phyloP scores from a whole-genome alignment of 106 monocot genomes.

The Acorus gramineus region DNA sequence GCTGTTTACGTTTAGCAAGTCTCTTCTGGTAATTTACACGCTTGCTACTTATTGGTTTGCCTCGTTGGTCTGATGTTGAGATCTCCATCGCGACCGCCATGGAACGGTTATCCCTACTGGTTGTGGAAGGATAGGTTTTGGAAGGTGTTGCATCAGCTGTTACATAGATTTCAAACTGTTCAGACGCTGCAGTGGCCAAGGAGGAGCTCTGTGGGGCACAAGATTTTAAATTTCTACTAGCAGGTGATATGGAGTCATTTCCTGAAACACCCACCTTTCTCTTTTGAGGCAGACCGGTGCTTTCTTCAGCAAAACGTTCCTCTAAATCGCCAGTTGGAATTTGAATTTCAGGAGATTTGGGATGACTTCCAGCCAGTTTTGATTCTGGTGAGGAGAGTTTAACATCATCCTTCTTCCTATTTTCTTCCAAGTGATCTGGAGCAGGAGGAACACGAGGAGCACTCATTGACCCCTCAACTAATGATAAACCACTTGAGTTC shows the following conservation, averaged over 20 bases:
- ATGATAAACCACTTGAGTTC: slow-evolving; percentile 15
- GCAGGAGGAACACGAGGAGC: neutral
- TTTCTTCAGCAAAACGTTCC: neutral
- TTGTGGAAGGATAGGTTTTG: neutral
- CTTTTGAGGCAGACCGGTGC: slow-evolving; percentile 15
- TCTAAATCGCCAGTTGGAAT: slow-evolving; percentile 1
- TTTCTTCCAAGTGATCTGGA: neutral
- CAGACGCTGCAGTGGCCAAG: neutral
- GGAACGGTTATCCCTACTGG: neutral
- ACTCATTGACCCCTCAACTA: slow-evolving; percentile 6
- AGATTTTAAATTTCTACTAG: slow-evolving; percentile 3
- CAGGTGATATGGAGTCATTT: slow-evolving; percentile 7
- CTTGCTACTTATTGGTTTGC: slow-evolving; percentile 6
- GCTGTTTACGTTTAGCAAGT: slow-evolving; percentile 14
- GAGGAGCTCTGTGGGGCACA: slow-evolving; percentile 5
- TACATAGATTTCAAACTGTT: neutral
- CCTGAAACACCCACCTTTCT: slow-evolving; percentile 14
- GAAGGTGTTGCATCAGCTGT: neutral
- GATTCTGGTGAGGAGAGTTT: neutral
- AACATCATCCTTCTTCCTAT: neutral
- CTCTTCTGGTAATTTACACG: slow-evolving; percentile 22
- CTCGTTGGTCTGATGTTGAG: neutral
- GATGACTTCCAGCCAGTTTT: slow-evolving; percentile 2
- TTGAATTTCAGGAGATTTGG: slow-evolving; percentile 8
- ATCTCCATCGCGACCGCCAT: slow-evolving; percentile 3